Evolutionary conservation across 192 early-diverging fungal genomes (phyloP), one percentile per base, ranked within the genome.

Genomic region (Paraglomus occultum): DNA sequence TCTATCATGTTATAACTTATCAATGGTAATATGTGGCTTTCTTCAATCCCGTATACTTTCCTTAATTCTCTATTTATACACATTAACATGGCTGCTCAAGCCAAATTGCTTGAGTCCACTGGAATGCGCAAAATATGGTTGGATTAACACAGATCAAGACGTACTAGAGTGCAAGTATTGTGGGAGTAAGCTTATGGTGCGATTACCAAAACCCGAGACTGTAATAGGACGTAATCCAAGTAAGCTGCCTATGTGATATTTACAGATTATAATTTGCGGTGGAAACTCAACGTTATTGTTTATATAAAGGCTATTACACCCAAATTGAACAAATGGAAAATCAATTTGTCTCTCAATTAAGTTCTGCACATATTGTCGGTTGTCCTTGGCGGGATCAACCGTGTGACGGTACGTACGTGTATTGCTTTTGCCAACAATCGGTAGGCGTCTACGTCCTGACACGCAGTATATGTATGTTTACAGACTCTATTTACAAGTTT

Each of bases 41-140:
- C 5, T 55, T 18, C 46, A 55, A 45, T 45, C n/a, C 6, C 42
- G 18, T 51, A 51, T 39, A 38, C 14, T 52, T 10, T 42, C 6
- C 38, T 51, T 52, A 40, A 67, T 31, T 31, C 31, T 14, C 31
- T 46, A 12, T 2, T 46, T 48, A 20, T 47, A 70, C 67, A 57
- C 57, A 6, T 49, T 47, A 46, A 70, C 42, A 10, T 70, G 67
- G 67, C 48, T 48, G 9, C 40, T 5, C 38, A 70, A 70, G 50
- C 67, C 67, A 5, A 31, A 58, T 39, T 31, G 42, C 11, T 59
- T 70, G 38, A 57, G 54, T 49, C 67, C 67, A 1, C 17, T 54
- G 23, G 67, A 70, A 60, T 57, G 53, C 38, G 44, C 67, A 46
- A 22, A 38, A 60, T 48, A 59, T 60, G 67, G 67, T 0, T 70